A percentile compares a stretch with the other conserved stretches of the same genome.
Evolutionary conservation across 73 alveolate species (phyloP).

Genomic region (Paramecium primaurelia): DNA sequence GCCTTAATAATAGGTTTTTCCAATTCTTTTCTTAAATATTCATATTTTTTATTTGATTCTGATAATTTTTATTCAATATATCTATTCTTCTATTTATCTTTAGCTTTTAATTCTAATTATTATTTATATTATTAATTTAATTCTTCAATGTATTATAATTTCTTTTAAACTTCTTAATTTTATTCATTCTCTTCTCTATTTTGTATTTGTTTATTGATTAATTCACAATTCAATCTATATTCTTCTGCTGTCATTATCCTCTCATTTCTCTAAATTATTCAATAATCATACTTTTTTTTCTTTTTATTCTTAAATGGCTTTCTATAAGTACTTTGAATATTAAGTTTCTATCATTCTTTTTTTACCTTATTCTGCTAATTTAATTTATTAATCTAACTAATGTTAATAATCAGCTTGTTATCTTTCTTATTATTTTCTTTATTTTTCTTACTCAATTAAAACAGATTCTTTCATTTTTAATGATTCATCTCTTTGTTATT

Average conservation of each 20-base stretch:
- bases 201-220: background rate
- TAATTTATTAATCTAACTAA: background rate
- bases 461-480: background rate
- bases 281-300: background rate
- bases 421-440: background rate
- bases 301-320: background rate
- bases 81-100: background rate
- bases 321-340: background rate
- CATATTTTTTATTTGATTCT: slow-evolving; percentile 19
- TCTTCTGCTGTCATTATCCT: background rate
- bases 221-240: background rate
- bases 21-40: background rate
- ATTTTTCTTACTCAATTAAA: background rate
- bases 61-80: background rate
- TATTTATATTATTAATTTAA: background rate
- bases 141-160: background rate
- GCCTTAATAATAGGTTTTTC: background rate
- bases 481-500: slow-evolving; percentile 24
- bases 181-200: background rate
- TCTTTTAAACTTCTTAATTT: background rate
- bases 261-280: background rate
- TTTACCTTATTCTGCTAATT: background rate
- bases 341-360: background rate
- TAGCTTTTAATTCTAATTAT: background rate
- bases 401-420: background rate